Base-by-base conservation (phyloP, 2,329 filamentous ascomycete genomes). In the Amauroascus niger region DNA sequence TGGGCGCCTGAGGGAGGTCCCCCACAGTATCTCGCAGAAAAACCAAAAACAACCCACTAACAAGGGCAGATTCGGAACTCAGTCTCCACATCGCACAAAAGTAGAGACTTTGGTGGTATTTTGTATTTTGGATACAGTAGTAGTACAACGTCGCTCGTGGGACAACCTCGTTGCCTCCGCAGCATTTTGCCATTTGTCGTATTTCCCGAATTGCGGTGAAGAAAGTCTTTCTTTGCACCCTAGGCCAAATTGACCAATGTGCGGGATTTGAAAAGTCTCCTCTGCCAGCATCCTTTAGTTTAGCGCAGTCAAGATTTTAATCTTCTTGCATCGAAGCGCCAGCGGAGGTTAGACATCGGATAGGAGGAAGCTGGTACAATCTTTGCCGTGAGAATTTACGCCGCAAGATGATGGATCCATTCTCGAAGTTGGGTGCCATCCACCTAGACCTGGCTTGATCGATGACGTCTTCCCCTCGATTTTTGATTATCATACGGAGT, bases 201-300 rank as follows among this genome's bases (percentile, higher is more conserved):
- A 2, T 52, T 35, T 3, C 39, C 20, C 40, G 24, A 52, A 46
- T 37, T 52, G 30, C 50, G 50, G 50, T 46, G 50, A 52, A 39
- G 28, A 33, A 46, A 24, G 16, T 2, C 14, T 39, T 39, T 32
- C 30, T n/a, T 20, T 30, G 13, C 33, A 18, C 35, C 48, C 26
- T 16, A n/a, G 37, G 9, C 26, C 35, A 11, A 26, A 11, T 16
- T 16, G 7, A 18, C 2, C 22, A 30, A 22, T 14, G 6, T 24
- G 32, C 20, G 32, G 46, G 33, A 39, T 16, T 18, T 28, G 13
- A 49, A 49, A 28, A n/a, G 28, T 32, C 13, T 37, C 24, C 4
- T 13, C 16, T 14, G 16, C 20, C 18, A n/a, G 8, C 18, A 26
- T 24, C 46, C 26, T 14, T 28, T 20, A 6, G 32, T 48, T 22